These are phyloP conservation scores for Cladosporium sp. DNA, from an alignment of 2,329 filamentous ascomycete genomes.

Conservation along the genomic window DNA sequence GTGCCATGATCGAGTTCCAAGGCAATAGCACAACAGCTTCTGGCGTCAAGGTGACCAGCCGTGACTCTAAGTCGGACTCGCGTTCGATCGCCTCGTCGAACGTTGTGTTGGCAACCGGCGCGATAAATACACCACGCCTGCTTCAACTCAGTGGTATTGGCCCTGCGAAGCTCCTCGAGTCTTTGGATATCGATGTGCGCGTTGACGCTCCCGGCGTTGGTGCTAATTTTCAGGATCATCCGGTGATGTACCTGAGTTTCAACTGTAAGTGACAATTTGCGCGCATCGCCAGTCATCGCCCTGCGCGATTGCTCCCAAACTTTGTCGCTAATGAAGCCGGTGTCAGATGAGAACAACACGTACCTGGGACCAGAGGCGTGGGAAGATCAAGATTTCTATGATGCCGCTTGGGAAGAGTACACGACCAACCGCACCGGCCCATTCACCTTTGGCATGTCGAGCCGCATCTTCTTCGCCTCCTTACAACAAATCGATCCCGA, in stretches of 20 bases:
- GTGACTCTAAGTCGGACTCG: background rate
- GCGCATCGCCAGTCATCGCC: no score
- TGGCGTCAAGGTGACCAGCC: background rate
- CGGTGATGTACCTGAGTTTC: conserved; percentile 3
- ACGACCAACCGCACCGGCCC: conserved; percentile 13
- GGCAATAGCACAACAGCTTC: background rate
- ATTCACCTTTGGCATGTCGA: conserved; percentile 7
- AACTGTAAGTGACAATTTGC: background rate
- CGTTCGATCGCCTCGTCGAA: conserved; percentile 26
- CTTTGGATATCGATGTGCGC: conserved; percentile 43
- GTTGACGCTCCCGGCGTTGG: conserved; percentile 51
- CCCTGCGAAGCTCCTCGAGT: conserved; percentile 42
- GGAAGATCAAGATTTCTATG: conserved; percentile 12
- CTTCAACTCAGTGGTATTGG: conserved; percentile 60
- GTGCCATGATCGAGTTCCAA: background rate
- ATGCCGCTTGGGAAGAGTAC: conserved; percentile 13
- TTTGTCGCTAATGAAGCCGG: no score
- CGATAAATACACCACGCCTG: conserved; percentile 53
- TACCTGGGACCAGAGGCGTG: background rate
- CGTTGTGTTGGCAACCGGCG: conserved; percentile 50
- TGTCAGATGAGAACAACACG: background rate
- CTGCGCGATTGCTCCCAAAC: no score
- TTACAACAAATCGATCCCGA: background rate
- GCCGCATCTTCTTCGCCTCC: conserved; percentile 1
- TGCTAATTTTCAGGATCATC: conserved; percentile 42